These are phyloP conservation scores for Thoreauomyces humboldtii DNA, from an alignment of 192 early-diverging fungal genomes.

Conservation along the genomic window DNA sequence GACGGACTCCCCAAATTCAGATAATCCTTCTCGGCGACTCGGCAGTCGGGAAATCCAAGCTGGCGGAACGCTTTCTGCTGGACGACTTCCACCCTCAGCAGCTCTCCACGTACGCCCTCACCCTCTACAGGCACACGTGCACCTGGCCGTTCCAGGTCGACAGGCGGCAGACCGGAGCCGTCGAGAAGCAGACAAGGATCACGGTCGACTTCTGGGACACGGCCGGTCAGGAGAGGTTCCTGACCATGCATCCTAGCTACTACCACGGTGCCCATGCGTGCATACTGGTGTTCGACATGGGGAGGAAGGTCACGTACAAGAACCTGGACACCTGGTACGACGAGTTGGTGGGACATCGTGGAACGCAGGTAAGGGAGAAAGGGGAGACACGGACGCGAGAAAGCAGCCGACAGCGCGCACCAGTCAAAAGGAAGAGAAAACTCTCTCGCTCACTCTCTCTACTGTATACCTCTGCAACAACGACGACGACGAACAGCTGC, in stretches of 20 bases:
- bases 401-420: neutral
- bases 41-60: constrained; percentile 62
- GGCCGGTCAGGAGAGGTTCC: constrained; percentile 61
- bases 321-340: constrained; percentile 61
- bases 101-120: constrained; percentile 57
- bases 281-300: constrained; percentile 57
- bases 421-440: too few species aligned
- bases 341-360: constrained; percentile 34
- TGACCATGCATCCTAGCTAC: constrained; percentile 56
- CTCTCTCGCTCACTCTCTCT: too few species aligned
- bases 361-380: constrained; percentile 6
- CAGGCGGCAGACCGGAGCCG: neutral
- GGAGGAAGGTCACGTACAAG: constrained; percentile 63
- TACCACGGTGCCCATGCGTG: constrained; percentile 52
- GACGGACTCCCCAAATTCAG: constrained; percentile 26
- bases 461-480: too few species aligned
- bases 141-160: constrained; percentile 31
- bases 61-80: constrained; percentile 57
- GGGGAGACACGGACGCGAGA: neutral
- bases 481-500: constrained; percentile 38
- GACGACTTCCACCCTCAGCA: constrained; percentile 54
- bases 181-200: constrained; percentile 18
- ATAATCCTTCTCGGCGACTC: constrained; percentile 62
- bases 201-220: constrained; percentile 59
- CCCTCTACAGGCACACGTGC: constrained; percentile 46